A percentile compares a stretch with the other conserved stretches of the same genome.
Evolutionary conservation across 768 basidiomycete genomes (phyloP).

Genomic region (Sporobolomyces phaffii): DNA sequence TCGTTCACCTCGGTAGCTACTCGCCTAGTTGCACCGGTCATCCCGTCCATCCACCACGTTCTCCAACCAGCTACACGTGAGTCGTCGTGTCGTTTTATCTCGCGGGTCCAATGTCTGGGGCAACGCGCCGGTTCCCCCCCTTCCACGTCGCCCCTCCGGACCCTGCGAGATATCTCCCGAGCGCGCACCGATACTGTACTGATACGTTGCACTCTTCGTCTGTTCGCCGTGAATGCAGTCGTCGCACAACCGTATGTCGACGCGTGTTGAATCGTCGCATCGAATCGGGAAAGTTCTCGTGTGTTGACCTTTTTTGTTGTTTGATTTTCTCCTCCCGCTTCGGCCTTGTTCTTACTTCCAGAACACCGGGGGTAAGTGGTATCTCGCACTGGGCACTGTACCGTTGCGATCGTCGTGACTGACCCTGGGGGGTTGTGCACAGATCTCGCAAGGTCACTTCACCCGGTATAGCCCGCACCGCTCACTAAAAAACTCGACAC

Average conservation of each 20-base stretch:
- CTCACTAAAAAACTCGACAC: conserved; percentile 12
- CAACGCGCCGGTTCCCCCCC: neutral
- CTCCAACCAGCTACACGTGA: conserved; percentile 21
- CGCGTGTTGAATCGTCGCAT: neutral
- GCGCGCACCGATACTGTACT: neutral
- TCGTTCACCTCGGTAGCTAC: neutral
- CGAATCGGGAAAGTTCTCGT: neutral
- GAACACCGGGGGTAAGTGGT: conserved; percentile 1
- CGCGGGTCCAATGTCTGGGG: no score
- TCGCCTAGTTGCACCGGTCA: neutral
- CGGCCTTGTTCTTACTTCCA: neutral
- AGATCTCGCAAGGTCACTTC: conserved; percentile 30
- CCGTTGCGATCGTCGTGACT: no score
- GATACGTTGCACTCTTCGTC: neutral
- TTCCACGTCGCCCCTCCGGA: conserved; percentile 5
- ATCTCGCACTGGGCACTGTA: no score
- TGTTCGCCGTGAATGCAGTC: neutral
- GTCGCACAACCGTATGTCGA: conserved; percentile 6
- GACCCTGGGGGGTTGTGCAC: no score
- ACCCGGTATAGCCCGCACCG: conserved; percentile 15
- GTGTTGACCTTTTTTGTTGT: neutral
- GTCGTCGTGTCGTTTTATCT: no score
- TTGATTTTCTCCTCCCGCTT: neutral
- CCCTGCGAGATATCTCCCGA: no score
- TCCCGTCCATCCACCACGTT: conserved; percentile 6